Evolutionary conservation across 208 protist species (phyloP), one percentile per base, ranked within the genome.

Genomic region (Leishmania tarentolae): DNA sequence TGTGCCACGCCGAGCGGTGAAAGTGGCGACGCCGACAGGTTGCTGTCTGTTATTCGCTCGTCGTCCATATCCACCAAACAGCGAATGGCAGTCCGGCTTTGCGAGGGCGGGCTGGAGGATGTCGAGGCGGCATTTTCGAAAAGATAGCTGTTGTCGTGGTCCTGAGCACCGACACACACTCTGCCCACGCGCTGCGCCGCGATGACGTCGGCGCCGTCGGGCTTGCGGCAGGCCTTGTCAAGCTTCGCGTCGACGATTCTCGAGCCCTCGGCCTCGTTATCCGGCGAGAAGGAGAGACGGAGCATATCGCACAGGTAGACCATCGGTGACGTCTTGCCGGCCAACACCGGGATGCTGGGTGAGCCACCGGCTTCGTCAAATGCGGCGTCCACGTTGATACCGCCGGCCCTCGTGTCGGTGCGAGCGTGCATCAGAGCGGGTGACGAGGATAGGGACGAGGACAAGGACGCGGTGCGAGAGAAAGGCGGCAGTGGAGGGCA

Each of bases 31-130:
- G 40, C 37, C 2, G 66, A 46, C 66, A 50, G 46, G 69, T 53
- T 52, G 28, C 42, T 35, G 69, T 73, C 28, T 21, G 11, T 53
- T 2, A 35, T 11, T 24, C 7, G 21, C 21, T 31, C 69, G 24
- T 50, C 44, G 7, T 73, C 69, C 37, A 52, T 46, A 44, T 9
- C 57, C 75, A 19, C 15, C 9, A 59, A 70, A 44, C 68, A 52
- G 9, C 82, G 82, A 19, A 81, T 73, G 47, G 82, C 82, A 0
- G 82, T 85, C 24, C 61, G 75, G 46, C 71, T 76, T 1, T 77
- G 76, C n/a, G 82, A 85, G 11, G 82, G 82, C 17, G 82, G 82
- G 31, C 82, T 85, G 13, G 77, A 81, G 31, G 82, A 85, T 42
- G 71, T 72, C 69, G 77, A 85, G 21, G 50, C 50, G 17, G 69